Evolutionary conservation across 139 green algal genomes (phyloP), one percentile per base, ranked within the genome.

Genomic region (Asterochloris sp.): DNA sequence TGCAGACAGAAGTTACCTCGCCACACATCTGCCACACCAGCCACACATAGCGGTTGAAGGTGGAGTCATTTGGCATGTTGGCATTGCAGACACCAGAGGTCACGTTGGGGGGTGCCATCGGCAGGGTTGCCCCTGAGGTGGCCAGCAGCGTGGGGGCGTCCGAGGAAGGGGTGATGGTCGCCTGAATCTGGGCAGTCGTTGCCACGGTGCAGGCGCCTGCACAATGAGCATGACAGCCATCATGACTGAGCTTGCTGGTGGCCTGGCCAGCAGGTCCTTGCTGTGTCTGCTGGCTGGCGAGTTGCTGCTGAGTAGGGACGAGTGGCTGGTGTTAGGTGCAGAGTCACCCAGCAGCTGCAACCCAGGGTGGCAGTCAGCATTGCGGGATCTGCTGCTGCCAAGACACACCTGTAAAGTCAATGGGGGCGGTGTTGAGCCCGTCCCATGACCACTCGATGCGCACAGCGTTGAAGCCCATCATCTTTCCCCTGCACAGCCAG

Each of bases 391-490:
- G 38, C 38, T 54, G 38, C 38, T 54, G 38, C 38, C 38, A 54
- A 54, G 38, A 54, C 38, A 2, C 38, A 73, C 19, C 19, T 19
- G n/a, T 74, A 61, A 81, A 73, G 14, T 74, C 77, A 13, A 62
- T 73, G 12, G 62, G 24, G 26, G 62, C 14, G 11, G 19, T 73
- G 24, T 24, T 21, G 1, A 81, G 12, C 26, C 69, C 69, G 64
- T 83, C 79, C 26, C 69, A 63, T 21, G 47, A 61, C 47, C 63
- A 83, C 62, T 73, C 68, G 68, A 83, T 60, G 12, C 79, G 26
- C 13, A 73, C 66, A 29, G 79, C 79, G 69, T 83, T 83, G 79
- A 83, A 83, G 23, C 79, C 79, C 68, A 83, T 74, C 79, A 83
- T 78, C 23, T 78, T 75, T 61, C 47, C 73, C 69, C 47, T 74